These are phyloP conservation scores for Fusarium sambucinum DNA, from an alignment of 2,329 filamentous ascomycete species.

Conservation along the genomic window DNA sequence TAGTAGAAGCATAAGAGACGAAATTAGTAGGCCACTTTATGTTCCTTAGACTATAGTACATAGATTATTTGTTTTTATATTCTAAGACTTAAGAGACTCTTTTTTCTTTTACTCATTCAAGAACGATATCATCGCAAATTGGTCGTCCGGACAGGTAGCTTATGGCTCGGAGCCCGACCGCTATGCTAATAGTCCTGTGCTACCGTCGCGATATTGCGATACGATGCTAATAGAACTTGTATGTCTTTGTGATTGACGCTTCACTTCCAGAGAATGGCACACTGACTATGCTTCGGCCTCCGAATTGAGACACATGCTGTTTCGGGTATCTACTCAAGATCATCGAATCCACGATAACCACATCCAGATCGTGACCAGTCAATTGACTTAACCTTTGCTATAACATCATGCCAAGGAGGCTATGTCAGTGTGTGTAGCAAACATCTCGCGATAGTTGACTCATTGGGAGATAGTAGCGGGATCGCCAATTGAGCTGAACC, in stretches of 20 bases:
- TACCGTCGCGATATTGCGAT: background rate
- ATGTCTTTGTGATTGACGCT: rapidly evolving
- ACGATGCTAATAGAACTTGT: background rate
- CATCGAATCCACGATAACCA: background rate
- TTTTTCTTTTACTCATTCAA: too few species aligned
- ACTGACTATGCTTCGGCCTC: background rate
- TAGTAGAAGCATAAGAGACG: too few species aligned
- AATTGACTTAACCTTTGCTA: background rate
- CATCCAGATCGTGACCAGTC: background rate
- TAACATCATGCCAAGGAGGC: background rate
- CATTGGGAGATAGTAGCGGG: background rate
- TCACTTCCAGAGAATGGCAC: background rate
- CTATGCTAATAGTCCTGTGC: rapidly evolving
- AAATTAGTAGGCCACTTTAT: too few species aligned
- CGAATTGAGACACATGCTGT: background rate
- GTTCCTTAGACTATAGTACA: too few species aligned
- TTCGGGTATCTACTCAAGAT: background rate
- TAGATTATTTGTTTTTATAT: too few species aligned
- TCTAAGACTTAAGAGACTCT: too few species aligned
- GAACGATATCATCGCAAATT: background rate
- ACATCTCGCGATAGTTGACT: background rate
- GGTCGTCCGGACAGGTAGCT: too few species aligned
- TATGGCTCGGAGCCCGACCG: background rate
- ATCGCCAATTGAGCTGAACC: background rate
- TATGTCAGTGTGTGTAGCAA: background rate